These are phyloP conservation scores for Ceratocystis ficicola DNA, from an alignment of 2,329 filamentous ascomycete genomes.

Conservation along the genomic window DNA sequence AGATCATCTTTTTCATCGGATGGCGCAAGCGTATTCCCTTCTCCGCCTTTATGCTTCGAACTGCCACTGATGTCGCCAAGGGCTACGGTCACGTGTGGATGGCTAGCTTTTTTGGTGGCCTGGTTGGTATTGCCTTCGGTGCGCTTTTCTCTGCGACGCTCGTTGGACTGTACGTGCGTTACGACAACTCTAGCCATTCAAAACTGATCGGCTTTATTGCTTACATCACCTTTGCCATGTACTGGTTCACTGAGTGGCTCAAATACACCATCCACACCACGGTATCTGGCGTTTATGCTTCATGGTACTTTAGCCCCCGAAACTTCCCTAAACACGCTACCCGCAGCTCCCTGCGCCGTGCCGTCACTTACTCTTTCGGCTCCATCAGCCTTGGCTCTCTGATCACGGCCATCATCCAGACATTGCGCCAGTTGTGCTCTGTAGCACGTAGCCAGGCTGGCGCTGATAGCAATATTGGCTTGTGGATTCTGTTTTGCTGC, in stretches of 20 bases:
- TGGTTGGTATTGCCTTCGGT: slow-evolving; percentile 61
- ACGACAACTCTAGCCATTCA: slow-evolving; percentile 49
- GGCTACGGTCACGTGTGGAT: slow-evolving; percentile 75
- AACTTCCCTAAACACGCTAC: slow-evolving; percentile 68
- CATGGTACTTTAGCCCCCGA: slow-evolving; percentile 74
- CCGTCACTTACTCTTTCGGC: slow-evolving; percentile 83
- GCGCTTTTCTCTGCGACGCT: slow-evolving; percentile 82
- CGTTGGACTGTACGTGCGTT: slow-evolving; percentile 75
- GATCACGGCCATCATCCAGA: slow-evolving; percentile 75
- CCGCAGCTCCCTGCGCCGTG: slow-evolving; percentile 66
- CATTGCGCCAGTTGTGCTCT: slow-evolving; percentile 68
- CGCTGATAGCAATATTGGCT: slow-evolving; percentile 53
- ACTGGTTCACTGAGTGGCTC: slow-evolving; percentile 87
- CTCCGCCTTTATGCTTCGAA: slow-evolving; percentile 78
- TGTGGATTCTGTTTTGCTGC: slow-evolving; percentile 55
- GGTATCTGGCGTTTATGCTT: slow-evolving; percentile 78
- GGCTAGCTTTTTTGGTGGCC: slow-evolving; percentile 70
- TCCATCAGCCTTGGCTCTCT: slow-evolving; percentile 80
- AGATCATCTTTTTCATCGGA: slow-evolving; percentile 68
- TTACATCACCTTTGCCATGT: slow-evolving; percentile 82
- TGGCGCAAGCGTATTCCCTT: slow-evolving; percentile 91
- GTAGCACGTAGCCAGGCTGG: slow-evolving; percentile 55
- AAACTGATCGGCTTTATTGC: slow-evolving; percentile 75
- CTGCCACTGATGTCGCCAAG: slow-evolving; percentile 72
- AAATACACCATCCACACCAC: slow-evolving; percentile 88